Evolutionary conservation across 2,329 filamentous ascomycete species (phyloP).

Genomic region (Sphaerulina populicola): DNA sequence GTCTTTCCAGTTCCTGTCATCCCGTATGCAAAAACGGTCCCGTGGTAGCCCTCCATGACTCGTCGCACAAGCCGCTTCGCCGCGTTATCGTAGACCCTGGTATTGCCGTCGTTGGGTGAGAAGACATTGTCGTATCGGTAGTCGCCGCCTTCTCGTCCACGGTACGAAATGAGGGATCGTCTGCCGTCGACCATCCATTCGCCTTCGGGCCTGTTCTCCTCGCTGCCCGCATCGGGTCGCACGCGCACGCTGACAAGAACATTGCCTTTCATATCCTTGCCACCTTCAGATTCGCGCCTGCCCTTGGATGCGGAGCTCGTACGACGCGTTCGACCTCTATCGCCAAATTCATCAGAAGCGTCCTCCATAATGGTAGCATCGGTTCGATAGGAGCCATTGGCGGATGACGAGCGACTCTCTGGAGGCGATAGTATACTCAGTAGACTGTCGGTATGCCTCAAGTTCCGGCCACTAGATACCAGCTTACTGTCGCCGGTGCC

Average conservation of each 20-base stretch:
- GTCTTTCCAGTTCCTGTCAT: slow-evolving; percentile 99
- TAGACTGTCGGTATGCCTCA: slow-evolving; percentile 64
- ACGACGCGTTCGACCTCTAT: slow-evolving; percentile 40
- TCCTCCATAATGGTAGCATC: slow-evolving; percentile 86
- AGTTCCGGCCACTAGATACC: slow-evolving; percentile 52
- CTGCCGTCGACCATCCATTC: slow-evolving; percentile 92
- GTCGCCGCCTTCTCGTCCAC: slow-evolving; percentile 82
- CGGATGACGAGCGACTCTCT: slow-evolving; percentile 83
- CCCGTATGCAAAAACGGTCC: slow-evolving; percentile 95
- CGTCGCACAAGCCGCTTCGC: slow-evolving; percentile 89
- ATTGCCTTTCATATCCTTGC: slow-evolving; percentile 78
- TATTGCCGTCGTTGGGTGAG: slow-evolving; percentile 84
- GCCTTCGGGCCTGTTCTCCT: slow-evolving; percentile 55
- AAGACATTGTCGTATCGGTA: slow-evolving; percentile 98
- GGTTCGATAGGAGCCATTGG: slow-evolving; percentile 85
- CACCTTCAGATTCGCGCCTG: slow-evolving; percentile 23
- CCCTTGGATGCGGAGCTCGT: slow-evolving; percentile 2
- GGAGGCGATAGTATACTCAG: slow-evolving; percentile 73
- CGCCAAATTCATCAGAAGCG: slow-evolving; percentile 46
- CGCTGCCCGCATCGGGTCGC: slow-evolving; percentile 66
- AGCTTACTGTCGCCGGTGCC: slow-evolving; percentile 69
- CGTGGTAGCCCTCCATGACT: slow-evolving; percentile 98
- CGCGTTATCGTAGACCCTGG: slow-evolving; percentile 85
- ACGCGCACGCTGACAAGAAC: slow-evolving; percentile 93
- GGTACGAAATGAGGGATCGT: slow-evolving; percentile 70